Conservation (phyloP, 2,329 filamentous ascomycete genomes). For the Ophiocordyceps camponoti-saundersi region DNA sequence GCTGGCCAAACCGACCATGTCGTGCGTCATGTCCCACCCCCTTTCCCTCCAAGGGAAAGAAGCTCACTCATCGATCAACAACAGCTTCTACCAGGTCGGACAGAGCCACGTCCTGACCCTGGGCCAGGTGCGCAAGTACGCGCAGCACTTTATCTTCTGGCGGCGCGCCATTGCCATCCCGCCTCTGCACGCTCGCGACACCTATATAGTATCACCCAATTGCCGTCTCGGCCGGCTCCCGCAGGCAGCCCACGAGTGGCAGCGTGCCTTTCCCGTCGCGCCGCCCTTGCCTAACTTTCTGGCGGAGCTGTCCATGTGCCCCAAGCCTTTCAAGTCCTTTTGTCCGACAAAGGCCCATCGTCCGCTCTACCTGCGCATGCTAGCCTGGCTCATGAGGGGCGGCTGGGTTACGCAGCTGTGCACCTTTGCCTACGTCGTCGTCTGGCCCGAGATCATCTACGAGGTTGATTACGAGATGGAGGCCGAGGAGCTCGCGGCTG, state of each 20-base stretch:
- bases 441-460: slow-evolving; percentile 66
- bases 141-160: slow-evolving; percentile 92
- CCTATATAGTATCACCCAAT: slow-evolving; percentile 83
- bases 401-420: slow-evolving; percentile 90
- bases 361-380: slow-evolving; percentile 71
- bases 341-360: slow-evolving; percentile 81
- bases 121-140: slow-evolving; percentile 69
- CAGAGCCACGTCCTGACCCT: slow-evolving; percentile 57
- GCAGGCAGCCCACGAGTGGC: slow-evolving; percentile 54
- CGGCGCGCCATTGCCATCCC: slow-evolving; percentile 81
- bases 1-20: slow-evolving; percentile 51
- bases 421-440: slow-evolving; percentile 78
- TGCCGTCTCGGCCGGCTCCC: slow-evolving; percentile 60
- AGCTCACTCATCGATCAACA: not conserved
- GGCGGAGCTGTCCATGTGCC: slow-evolving; percentile 62
- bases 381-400: slow-evolving; percentile 83
- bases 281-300: slow-evolving; percentile 76
- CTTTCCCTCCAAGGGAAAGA: not conserved
- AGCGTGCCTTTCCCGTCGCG: slow-evolving; percentile 63
- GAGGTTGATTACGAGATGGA: slow-evolving; percentile 60
- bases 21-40: slow-evolving; percentile 22
- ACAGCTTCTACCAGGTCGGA: slow-evolving; percentile 49
- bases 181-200: slow-evolving; percentile 75
- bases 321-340: slow-evolving; percentile 66
- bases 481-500: slow-evolving; percentile 38